Evolutionary conservation across 2,329 filamentous ascomycete genomes (phyloP).

Genomic region (Thielaviopsis cerberus): DNA sequence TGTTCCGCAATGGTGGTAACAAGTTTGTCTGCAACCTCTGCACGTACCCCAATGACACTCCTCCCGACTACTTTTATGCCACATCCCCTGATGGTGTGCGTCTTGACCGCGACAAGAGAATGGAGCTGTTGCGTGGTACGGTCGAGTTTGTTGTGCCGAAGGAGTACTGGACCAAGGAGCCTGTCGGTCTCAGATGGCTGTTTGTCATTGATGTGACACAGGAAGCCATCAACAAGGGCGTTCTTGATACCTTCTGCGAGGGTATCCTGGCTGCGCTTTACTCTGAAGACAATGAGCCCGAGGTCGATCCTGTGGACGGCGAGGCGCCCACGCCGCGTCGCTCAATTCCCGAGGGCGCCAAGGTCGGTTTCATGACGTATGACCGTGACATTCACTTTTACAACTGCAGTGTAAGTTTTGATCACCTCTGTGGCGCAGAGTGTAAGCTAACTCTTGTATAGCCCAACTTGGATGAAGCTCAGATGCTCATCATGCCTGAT

Average conservation of each 20-base stretch:
- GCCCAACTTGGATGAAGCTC: constrained; percentile 63
- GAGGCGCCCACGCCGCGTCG: constrained; percentile 34
- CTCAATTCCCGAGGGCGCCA: constrained; percentile 57
- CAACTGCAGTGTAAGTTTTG: constrained; percentile 57
- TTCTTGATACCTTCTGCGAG: constrained; percentile 75
- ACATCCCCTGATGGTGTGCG: constrained; percentile 73
- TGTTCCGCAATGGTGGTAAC: constrained; percentile 81
- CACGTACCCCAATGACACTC: constrained; percentile 83
- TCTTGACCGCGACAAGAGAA: constrained; percentile 71
- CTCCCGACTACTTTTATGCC: constrained; percentile 81
- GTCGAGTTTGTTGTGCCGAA: constrained; percentile 95
- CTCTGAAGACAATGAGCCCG: constrained; percentile 31
- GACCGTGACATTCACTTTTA: constrained; percentile 98
- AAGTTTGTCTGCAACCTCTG: constrained; percentile 98
- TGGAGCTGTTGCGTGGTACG: constrained; percentile 76
- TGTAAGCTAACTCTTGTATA: constrained; percentile 19
- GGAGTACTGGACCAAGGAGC: constrained; percentile 95
- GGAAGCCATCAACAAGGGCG: constrained; percentile 78
- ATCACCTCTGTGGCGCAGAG: neutral
- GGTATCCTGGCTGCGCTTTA: constrained; percentile 77
- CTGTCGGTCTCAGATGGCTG: constrained; percentile 69
- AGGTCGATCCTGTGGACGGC: constrained; percentile 20
- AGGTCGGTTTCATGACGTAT: constrained; percentile 86
- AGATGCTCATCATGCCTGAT: constrained; percentile 98
- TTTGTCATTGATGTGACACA: constrained; percentile 90